These are phyloP conservation scores for Sedum album DNA, from an alignment of 164 flowering plant species.

Conservation along the genomic window DNA sequence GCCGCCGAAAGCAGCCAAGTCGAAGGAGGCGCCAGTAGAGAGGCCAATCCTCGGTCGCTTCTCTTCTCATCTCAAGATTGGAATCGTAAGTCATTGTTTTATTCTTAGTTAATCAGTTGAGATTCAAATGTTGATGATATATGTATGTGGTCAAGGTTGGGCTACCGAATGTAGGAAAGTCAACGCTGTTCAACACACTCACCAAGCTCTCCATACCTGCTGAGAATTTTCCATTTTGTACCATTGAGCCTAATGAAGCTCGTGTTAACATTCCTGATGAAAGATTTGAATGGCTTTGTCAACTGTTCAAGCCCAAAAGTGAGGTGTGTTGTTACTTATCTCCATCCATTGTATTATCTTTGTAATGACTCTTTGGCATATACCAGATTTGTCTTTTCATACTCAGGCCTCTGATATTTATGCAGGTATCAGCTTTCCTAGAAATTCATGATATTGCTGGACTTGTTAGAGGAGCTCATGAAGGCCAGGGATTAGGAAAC, in stretches of 20 bases:
- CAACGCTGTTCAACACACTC: constrained; percentile 92
- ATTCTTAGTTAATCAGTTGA: neutral
- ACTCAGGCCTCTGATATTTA: neutral
- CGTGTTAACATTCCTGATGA: constrained; percentile 86
- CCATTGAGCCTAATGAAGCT: constrained; percentile 97
- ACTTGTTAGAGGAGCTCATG: constrained; percentile 90
- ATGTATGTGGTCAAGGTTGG: constrained; percentile 50
- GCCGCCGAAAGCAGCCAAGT: constrained; percentile 86
- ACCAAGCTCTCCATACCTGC: constrained; percentile 91
- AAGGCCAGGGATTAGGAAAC: constrained; percentile 96
- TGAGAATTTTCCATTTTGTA: constrained; percentile 95
- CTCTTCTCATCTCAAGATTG: constrained; percentile 94
- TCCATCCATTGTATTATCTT: too few relatives aligned
- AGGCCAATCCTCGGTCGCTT: constrained; percentile 87
- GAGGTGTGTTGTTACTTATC: constrained; percentile 35
- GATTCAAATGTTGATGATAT: neutral
- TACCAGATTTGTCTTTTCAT: too few relatives aligned
- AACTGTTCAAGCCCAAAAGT: constrained; percentile 81
- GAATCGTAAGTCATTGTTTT: constrained; percentile 42
- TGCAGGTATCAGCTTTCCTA: constrained; percentile 84
- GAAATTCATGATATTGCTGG: constrained; percentile 99
- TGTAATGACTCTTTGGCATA: too few relatives aligned
- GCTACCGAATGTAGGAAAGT: constrained; percentile 95
- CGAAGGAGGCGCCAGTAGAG: constrained; percentile 81
- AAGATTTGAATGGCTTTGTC: constrained; percentile 90